These are phyloP conservation scores for Kwoniella sp. DNA, from an alignment of 768 basidiomycete species.

Conservation along the genomic window DNA sequence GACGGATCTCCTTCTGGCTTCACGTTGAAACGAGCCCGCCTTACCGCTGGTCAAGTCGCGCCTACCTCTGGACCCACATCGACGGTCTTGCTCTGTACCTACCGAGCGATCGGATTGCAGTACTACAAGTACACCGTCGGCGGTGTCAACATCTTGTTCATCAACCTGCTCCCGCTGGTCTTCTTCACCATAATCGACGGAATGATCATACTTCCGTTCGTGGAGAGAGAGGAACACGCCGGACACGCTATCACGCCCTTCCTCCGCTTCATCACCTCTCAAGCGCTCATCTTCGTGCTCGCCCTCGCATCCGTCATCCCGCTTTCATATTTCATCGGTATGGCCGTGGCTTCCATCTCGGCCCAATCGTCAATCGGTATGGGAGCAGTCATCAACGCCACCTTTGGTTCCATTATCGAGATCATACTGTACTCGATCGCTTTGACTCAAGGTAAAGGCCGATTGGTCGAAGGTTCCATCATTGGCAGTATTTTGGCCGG, in stretches of 20 bases:
- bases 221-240: conserved; percentile 64
- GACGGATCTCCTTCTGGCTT: conserved; percentile 58
- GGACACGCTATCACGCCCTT: conserved; percentile 67
- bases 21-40: conserved; percentile 70
- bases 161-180: conserved; percentile 89
- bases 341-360: conserved; percentile 99
- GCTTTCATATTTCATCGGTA: conserved; percentile 97
- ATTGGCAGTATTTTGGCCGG: conserved; percentile 93
- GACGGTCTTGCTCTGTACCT: conserved; percentile 91
- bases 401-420: conserved; percentile 98
- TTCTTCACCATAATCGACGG: conserved; percentile 96
- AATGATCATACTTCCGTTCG: conserved; percentile 73
- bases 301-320: conserved; percentile 91
- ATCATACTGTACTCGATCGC: conserved; percentile 90
- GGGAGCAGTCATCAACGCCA: conserved; percentile 99
- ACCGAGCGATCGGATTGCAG: conserved; percentile 81
- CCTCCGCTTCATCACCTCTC: conserved; percentile 70
- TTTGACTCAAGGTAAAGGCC: conserved; percentile 84
- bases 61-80: conserved; percentile 75
- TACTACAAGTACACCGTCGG: conserved; percentile 99
- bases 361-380: conserved; percentile 98
- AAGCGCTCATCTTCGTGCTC: conserved; percentile 77
- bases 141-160: conserved; percentile 96
- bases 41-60: conserved; percentile 84
- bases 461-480: conserved; percentile 94